Percentiles rank a stretch among this genome's conserved stretches.
These are phyloP conservation scores for Trichosporon sp. DNA, from an alignment of 1,284 basidiomycete species.

Conservation along the genomic window DNA sequence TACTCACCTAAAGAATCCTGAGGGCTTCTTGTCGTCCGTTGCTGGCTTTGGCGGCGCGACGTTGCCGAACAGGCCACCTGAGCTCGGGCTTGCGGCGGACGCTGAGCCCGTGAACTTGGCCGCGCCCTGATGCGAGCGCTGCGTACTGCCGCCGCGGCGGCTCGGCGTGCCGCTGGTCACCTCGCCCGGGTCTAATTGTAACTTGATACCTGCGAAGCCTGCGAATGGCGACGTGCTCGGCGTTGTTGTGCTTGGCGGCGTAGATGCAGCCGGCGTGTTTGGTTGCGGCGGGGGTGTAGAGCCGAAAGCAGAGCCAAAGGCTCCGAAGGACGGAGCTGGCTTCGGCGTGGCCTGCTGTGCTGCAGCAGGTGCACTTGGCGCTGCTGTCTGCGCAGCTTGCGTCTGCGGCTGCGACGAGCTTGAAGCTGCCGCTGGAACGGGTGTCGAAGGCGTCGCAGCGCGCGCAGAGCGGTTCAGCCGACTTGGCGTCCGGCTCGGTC, in stretches of 20 bases:
- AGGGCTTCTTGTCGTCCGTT: conserved; percentile 7
- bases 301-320: neutral
- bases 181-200: conserved; percentile 25
- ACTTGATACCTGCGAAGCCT: conserved; percentile 26
- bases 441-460: conserved; percentile 15
- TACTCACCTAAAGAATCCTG: conserved; percentile 33
- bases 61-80: conserved; percentile 14
- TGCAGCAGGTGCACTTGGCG: neutral
- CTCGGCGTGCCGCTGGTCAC: conserved; percentile 6
- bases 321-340: neutral
- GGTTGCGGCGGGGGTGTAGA: neutral
- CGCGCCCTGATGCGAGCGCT: conserved; percentile 17
- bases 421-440: neutral
- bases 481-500: neutral
- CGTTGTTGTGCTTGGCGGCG: neutral
- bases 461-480: conserved; percentile 12
- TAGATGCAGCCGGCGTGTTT: neutral
- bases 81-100: neutral
- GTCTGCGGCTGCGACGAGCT: neutral
- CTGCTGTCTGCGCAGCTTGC: neutral
- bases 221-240: neutral
- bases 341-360: neutral
- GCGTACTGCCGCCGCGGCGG: neutral
- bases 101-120: conserved; percentile 10
- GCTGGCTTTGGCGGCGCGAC: conserved; percentile 6